Evolutionary conservation across 176 grass and related monocot species (phyloP).

Genomic region (Miscanthus lutarioriparius): DNA sequence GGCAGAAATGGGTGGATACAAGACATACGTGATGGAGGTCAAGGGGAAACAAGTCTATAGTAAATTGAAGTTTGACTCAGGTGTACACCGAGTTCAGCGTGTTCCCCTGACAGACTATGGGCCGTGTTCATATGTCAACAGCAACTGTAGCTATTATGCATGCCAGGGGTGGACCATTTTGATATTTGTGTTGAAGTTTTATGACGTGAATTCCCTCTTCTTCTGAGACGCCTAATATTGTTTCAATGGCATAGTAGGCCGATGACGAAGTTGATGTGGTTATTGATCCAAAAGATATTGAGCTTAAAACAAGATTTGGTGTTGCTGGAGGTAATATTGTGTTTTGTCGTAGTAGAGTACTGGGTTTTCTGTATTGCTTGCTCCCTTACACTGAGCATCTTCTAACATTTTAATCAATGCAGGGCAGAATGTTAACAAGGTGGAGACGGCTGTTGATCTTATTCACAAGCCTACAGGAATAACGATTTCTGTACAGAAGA

Average conservation of each 20-base stretch:
- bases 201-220: not conserved
- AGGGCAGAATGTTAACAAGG: conserved; percentile 99
- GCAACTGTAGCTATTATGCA: conserved; percentile 98
- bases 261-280: conserved; percentile 81
- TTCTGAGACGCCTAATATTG: not conserved
- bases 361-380: not conserved
- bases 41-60: conserved; percentile 39
- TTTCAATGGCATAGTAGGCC: conserved; percentile 48
- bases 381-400: not conserved
- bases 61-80: conserved; percentile 92
- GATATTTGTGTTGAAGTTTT: not conserved
- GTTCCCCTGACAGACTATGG: conserved; percentile 86
- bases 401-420: conserved; percentile 30
- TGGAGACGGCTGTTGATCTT: conserved; percentile 96
- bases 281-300: conserved; percentile 96
- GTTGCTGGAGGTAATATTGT: conserved; percentile 32
- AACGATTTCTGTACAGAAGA: conserved; percentile 94
- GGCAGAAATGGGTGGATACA: too few species aligned
- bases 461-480: conserved; percentile 86
- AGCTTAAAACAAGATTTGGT: conserved; percentile 93
- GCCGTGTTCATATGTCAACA: conserved; percentile 87
- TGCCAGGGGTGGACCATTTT: conserved; percentile 71
- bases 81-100: conserved; percentile 94
- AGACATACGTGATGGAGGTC: too few species aligned
- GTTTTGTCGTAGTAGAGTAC: not conserved